These are phyloP conservation scores for Hemileia vastatrix DNA, from an alignment of 1,284 basidiomycete genomes.

Conservation along the genomic window DNA sequence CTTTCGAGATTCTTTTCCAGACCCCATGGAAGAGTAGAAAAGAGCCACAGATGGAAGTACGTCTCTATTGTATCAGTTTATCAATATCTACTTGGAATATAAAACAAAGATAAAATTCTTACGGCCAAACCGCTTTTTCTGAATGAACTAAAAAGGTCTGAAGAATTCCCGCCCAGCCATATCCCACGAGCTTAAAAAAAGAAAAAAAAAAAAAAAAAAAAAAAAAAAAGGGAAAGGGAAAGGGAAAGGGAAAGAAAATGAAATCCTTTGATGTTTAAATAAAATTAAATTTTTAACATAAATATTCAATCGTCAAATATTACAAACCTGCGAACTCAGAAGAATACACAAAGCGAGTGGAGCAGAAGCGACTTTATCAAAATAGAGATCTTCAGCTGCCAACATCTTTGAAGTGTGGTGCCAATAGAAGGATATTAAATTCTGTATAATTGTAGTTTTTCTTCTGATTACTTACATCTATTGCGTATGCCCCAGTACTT, in stretches of 20 bases:
- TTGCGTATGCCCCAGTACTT: slow-evolving; percentile 8
- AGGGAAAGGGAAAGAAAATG: too few species aligned
- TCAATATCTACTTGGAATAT: neutral
- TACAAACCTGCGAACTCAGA: slow-evolving; percentile 14
- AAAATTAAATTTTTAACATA: too few species aligned
- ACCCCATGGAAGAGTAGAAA: slow-evolving; percentile 14
- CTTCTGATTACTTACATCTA: neutral
- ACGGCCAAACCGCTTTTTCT: slow-evolving; percentile 13
- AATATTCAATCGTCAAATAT: too few species aligned
- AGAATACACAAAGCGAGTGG: neutral
- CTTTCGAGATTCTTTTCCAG: neutral
- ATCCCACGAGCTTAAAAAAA: slow-evolving; percentile 16
- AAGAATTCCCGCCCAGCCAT: slow-evolving; percentile 21
- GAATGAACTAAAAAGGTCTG: slow-evolving; percentile 15
- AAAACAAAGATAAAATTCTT: neutral
- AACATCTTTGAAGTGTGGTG: slow-evolving; percentile 1
- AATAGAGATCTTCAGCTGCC: slow-evolving; percentile 12
- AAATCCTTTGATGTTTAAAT: too few species aligned
- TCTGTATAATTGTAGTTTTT: neutral
- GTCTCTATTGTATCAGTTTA: neutral
- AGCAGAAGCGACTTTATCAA: slow-evolving; percentile 7
- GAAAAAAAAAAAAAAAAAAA: too few species aligned
- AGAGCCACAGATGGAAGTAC: slow-evolving; percentile 18
- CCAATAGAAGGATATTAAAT: neutral
- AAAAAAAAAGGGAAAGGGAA: too few species aligned